These are phyloP conservation scores for Sugiyamaella chiloensis DNA, from an alignment of 805 yeast genomes.

Conservation along the genomic window DNA sequence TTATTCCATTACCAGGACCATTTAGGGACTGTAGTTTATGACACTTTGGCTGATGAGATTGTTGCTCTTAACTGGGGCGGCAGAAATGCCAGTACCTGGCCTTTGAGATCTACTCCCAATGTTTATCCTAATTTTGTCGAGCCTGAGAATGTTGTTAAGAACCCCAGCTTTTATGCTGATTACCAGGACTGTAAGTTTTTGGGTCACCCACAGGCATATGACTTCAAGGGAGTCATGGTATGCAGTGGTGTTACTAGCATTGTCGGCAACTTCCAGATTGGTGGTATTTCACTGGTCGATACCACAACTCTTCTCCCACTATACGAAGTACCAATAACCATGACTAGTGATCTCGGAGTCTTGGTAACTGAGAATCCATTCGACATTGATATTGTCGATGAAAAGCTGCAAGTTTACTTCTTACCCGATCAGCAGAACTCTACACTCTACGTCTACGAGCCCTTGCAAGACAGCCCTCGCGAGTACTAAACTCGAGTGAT, in stretches of 20 bases:
- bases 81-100: not conserved
- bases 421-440: constrained; percentile 5
- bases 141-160: not conserved
- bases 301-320: not conserved
- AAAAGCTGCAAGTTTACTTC: constrained; percentile 3
- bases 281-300: constrained; percentile 1
- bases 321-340: not conserved
- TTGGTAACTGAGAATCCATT: constrained; percentile 2
- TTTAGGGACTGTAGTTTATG: not conserved
- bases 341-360: constrained; percentile 1
- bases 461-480: not conserved
- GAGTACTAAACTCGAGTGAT: constrained; percentile 5
- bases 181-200: constrained; percentile 5
- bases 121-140: not conserved
- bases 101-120: not conserved
- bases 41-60: not conserved
- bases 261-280: not conserved
- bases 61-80: constrained; percentile 3
- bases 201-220: constrained; percentile 1
- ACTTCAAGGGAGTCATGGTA: constrained; percentile 4
- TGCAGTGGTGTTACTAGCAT: constrained; percentile 1
- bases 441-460: constrained; percentile 4
- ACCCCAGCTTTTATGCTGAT: constrained; percentile 6
- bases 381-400: constrained; percentile 1
- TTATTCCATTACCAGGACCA: not conserved